phyloP scores from a whole-genome alignment of 2,329 filamentous ascomycete species.

The Trichoderma gracile region DNA sequence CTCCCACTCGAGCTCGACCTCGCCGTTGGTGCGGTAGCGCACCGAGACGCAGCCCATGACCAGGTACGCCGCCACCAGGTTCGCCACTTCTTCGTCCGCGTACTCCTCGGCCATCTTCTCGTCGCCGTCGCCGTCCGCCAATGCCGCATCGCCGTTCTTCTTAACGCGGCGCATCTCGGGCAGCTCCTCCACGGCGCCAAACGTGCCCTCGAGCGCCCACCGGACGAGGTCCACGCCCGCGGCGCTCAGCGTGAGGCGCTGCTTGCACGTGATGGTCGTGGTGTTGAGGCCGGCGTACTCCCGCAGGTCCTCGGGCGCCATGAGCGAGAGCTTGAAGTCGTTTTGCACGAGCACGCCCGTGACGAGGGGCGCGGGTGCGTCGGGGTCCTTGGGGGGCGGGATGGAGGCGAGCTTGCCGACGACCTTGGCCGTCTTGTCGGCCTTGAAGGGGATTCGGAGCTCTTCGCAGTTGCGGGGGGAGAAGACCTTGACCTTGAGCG shows the following conservation, averaged over 20 bases:
- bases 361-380: constrained; percentile 57
- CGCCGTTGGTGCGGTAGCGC: constrained; percentile 72
- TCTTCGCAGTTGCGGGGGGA: constrained; percentile 95
- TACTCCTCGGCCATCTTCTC: constrained; percentile 51
- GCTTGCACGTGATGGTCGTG: constrained; percentile 89
- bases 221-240: constrained; percentile 88
- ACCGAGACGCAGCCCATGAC: constrained; percentile 92
- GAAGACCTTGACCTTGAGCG: constrained; percentile 84
- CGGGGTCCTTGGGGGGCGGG: constrained; percentile 59
- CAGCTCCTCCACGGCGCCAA: constrained; percentile 77
- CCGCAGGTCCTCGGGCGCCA: constrained; percentile 93
- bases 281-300: constrained; percentile 98
- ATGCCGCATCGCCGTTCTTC: constrained; percentile 38
- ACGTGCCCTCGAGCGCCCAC: constrained; percentile 93
- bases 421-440: constrained; percentile 93
- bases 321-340: constrained; percentile 94
- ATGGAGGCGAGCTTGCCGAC: constrained; percentile 89
- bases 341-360: constrained; percentile 94
- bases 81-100: constrained; percentile 64
- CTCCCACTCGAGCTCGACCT: constrained; percentile 94
- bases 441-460: constrained; percentile 89
- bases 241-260: constrained; percentile 82
- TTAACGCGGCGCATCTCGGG: constrained; percentile 52
- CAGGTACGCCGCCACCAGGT: constrained; percentile 58
- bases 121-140: constrained; percentile 36